phyloP scores from a whole-genome alignment of 2,329 filamentous ascomycete genomes.

The Pseudonectria foliicola region DNA sequence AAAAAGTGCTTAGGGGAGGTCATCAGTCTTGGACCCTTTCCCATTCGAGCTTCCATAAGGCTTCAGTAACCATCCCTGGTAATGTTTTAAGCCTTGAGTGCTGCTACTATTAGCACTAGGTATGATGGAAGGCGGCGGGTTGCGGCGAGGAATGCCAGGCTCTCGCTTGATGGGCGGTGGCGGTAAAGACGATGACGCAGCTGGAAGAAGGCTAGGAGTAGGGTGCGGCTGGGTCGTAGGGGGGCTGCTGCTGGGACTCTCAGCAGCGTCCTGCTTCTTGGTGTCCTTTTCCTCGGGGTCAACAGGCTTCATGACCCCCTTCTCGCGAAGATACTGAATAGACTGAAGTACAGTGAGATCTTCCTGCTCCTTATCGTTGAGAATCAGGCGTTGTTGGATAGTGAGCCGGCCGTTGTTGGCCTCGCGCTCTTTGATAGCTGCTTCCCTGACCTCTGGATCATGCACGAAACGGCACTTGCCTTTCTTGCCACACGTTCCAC shows the following conservation, averaged over 20 bases:
- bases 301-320: conserved; percentile 40
- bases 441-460: conserved; percentile 55
- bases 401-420: conserved; percentile 60
- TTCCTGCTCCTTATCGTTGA: conserved; percentile 63
- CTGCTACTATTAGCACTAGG: conserved; percentile 25
- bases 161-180: conserved; percentile 28
- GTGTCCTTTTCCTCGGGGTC: conserved; percentile 11
- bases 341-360: conserved; percentile 59
- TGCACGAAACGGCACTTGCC: conserved; percentile 69
- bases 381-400: conserved; percentile 55
- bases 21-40: conserved; percentile 26
- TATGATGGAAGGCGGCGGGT: conserved; percentile 22
- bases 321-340: conserved; percentile 57
- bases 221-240: conserved; percentile 7
- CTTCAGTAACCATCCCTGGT: conserved; percentile 31
- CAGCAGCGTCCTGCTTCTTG: conserved; percentile 10
- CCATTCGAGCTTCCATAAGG: conserved; percentile 29
- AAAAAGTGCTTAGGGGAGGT: conserved; percentile 21
- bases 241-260: not conserved
- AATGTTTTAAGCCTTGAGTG: conserved; percentile 26
- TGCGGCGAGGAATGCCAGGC: conserved; percentile 25
- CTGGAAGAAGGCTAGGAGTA: conserved; percentile 29
- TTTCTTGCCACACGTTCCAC: conserved; percentile 63
- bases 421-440: conserved; percentile 56
- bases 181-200: conserved; percentile 32